Evolutionary conservation across 345 rosid species (phyloP).

Genomic region (Carallia brachiata): DNA sequence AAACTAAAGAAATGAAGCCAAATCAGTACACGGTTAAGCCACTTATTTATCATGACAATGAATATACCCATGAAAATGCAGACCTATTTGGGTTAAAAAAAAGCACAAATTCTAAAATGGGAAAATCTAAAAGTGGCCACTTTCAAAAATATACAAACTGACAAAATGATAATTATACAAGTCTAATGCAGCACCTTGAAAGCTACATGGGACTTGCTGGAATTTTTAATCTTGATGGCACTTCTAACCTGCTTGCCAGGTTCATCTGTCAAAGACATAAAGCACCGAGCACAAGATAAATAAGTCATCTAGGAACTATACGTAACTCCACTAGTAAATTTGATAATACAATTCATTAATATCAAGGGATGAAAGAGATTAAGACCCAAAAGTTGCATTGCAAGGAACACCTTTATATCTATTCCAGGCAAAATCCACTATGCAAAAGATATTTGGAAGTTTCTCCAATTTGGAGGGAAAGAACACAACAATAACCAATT

Average conservation of each 20-base stretch:
- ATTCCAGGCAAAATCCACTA: too few relatives aligned
- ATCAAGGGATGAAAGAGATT: too few relatives aligned
- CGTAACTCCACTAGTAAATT: too few relatives aligned
- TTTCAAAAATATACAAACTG: not conserved
- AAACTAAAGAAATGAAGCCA: slow-evolving; percentile 49
- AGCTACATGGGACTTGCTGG: slow-evolving; percentile 86
- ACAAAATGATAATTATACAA: not conserved
- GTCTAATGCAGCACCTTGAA: slow-evolving; percentile 59
- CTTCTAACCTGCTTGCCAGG: slow-evolving; percentile 98
- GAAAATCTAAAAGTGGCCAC: not conserved
- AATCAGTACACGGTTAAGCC: slow-evolving; percentile 7
- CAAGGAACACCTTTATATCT: too few relatives aligned
- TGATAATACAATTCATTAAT: too few relatives aligned
- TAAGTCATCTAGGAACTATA: too few relatives aligned
- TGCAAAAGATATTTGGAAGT: too few relatives aligned
- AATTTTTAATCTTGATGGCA: slow-evolving; percentile 89
- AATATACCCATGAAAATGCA: not conserved
- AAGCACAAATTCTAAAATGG: not conserved
- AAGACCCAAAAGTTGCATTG: too few relatives aligned
- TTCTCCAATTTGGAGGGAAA: too few relatives aligned
- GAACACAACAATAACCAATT: too few relatives aligned
- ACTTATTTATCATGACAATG: not conserved
- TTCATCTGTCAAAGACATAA: slow-evolving; percentile 53
- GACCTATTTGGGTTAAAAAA: too few relatives aligned
- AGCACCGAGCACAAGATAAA: not conserved